phyloP scores from a whole-genome alignment of 805 yeast genomes.

The Saccharomyces paradoxus region DNA sequence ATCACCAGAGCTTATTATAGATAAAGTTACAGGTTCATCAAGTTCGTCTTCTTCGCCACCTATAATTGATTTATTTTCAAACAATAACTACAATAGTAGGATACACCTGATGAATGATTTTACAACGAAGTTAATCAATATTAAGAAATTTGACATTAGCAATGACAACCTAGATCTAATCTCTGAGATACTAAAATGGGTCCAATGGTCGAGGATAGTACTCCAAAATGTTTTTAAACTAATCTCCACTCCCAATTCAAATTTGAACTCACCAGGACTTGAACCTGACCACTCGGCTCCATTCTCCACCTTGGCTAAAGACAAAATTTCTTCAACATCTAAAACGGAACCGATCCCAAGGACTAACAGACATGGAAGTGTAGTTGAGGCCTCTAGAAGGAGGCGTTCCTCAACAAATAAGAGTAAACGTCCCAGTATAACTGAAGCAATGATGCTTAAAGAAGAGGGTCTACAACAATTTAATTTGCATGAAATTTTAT shows the following conservation, averaged over 20 bases:
- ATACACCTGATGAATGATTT: slow-evolving; percentile 22
- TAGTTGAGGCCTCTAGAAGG: slow-evolving; percentile 5
- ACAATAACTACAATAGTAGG: slow-evolving; percentile 4
- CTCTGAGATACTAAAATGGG: slow-evolving; percentile 25
- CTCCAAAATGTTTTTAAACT: slow-evolving; percentile 7
- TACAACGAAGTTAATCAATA: slow-evolving; percentile 19
- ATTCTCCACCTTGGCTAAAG: neutral
- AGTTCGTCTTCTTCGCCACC: slow-evolving; percentile 6
- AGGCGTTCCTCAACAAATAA: slow-evolving; percentile 25
- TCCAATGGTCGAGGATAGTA: slow-evolving; percentile 22
- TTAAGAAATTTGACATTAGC: slow-evolving; percentile 23
- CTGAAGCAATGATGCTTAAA: slow-evolving; percentile 26
- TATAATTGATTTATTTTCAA: slow-evolving; percentile 26
- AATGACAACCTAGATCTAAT: slow-evolving; percentile 27
- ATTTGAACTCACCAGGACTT: neutral
- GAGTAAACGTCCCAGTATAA: slow-evolving; percentile 24
- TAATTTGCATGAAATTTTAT: slow-evolving; percentile 27
- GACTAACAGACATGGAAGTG: neutral
- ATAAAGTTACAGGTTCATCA: neutral
- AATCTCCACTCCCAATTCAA: slow-evolving; percentile 1
- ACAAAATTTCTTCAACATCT: neutral
- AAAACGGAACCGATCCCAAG: neutral
- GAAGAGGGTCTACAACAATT: slow-evolving; percentile 30
- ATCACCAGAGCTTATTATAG: slow-evolving; percentile 17
- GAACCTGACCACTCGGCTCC: neutral